Conservation (phyloP, 192 early-diverging fungal genomes). For the Podila verticillata region DNA sequence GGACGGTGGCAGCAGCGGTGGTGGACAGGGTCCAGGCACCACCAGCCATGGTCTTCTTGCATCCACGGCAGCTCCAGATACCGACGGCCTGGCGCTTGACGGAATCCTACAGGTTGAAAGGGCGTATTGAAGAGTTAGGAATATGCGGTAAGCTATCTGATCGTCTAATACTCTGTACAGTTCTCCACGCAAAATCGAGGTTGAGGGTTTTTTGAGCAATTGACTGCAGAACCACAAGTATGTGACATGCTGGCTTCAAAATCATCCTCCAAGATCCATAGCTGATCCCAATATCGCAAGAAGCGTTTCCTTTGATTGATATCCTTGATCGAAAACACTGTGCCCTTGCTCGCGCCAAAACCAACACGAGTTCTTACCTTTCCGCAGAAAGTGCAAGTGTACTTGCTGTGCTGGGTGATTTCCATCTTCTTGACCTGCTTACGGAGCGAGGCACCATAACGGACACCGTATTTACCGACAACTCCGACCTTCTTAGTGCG, state of each 20-base stretch:
- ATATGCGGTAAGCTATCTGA: background rate
- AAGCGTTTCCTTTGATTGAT: too few species aligned
- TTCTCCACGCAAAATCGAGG: too few species aligned
- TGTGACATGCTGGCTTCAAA: too few species aligned
- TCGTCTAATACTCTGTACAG: too few species aligned
- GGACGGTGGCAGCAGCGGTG: conserved; percentile 88
- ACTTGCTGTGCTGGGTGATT: conserved; percentile 99
- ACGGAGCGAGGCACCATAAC: conserved; percentile 99
- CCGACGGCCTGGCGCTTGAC: conserved; percentile 96
- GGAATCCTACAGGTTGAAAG: conserved; percentile 67
- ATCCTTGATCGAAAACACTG: background rate
- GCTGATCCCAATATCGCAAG: too few species aligned
- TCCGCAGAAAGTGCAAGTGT: conserved; percentile 99
- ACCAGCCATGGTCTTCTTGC: conserved; percentile 94
- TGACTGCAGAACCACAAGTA: too few species aligned
- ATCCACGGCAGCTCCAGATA: conserved; percentile 99
- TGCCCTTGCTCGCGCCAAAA: background rate
- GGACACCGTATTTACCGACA: conserved; percentile 99
- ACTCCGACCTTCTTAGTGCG: conserved; percentile 99
- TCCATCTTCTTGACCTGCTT: conserved; percentile 98
- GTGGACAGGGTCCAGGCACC: conserved; percentile 98
- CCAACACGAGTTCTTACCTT: conserved; percentile 64
- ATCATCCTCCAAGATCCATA: too few species aligned
- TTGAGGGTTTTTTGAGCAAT: too few species aligned
- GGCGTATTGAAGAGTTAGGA: background rate